These are phyloP conservation scores for Debaryomyces subglobosus DNA, from an alignment of 1,139 yeast genomes.

Conservation along the genomic window DNA sequence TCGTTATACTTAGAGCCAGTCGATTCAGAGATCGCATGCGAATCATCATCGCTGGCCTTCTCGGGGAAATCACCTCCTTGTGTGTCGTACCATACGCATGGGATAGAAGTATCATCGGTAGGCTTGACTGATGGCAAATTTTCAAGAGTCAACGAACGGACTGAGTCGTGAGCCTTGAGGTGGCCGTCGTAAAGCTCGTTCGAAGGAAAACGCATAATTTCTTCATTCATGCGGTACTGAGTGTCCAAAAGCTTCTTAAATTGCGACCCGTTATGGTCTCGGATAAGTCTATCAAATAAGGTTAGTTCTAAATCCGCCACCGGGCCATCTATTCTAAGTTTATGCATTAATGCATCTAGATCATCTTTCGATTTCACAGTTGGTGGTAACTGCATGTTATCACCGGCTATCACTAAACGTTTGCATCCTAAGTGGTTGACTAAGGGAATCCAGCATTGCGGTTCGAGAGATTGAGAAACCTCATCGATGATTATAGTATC, in stretches of 20 bases:
- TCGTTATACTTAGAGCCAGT: slow-evolving; percentile 68
- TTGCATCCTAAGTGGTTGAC: slow-evolving; percentile 62
- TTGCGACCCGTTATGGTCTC: slow-evolving; percentile 52
- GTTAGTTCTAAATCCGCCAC: slow-evolving; percentile 59
- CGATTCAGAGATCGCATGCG: slow-evolving; percentile 25
- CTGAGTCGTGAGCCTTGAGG: slow-evolving; percentile 65
- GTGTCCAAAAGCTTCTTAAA: slow-evolving; percentile 59
- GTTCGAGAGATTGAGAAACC: slow-evolving; percentile 91
- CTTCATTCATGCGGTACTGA: slow-evolving; percentile 85
- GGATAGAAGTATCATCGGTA: slow-evolving; percentile 32
- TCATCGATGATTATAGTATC: slow-evolving; percentile 91
- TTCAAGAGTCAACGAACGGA: slow-evolving; percentile 51
- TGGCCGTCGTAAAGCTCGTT: slow-evolving; percentile 61
- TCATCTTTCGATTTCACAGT: slow-evolving; percentile 55
- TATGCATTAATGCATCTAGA: slow-evolving; percentile 30
- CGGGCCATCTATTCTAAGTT: slow-evolving; percentile 27
- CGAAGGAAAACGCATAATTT: slow-evolving; percentile 82
- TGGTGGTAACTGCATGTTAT: slow-evolving; percentile 85
- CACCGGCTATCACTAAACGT: slow-evolving; percentile 78
- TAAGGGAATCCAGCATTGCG: slow-evolving; percentile 97
- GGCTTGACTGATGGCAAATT: slow-evolving; percentile 60
- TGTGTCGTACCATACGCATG: slow-evolving; percentile 82
- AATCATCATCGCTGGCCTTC: slow-evolving; percentile 48
- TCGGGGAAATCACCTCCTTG: slow-evolving; percentile 87
- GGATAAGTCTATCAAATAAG: slow-evolving; percentile 76